phyloP scores from a whole-genome alignment of 129 eudicot genomes.

The Apium graveolens region DNA sequence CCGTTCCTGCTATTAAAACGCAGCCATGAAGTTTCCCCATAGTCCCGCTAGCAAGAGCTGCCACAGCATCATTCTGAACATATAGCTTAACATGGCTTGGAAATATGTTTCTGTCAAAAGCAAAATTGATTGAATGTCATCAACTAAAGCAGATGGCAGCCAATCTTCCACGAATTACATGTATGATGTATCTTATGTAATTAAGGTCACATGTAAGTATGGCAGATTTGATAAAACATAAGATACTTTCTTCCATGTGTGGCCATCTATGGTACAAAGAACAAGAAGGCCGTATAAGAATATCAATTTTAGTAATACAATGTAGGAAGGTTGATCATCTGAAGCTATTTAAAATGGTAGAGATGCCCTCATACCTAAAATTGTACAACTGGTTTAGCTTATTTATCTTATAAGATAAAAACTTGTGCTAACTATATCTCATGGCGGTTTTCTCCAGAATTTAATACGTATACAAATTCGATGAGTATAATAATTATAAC shows the following conservation, averaged over 20 bases:
- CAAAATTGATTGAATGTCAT: not conserved
- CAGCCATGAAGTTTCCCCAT: slow-evolving; percentile 95
- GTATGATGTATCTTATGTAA: not conserved
- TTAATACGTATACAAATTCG: not conserved
- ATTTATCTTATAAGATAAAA: not conserved
- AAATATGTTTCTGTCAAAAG: slow-evolving; percentile 47
- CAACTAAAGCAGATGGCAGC: not conserved
- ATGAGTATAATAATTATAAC: not conserved
- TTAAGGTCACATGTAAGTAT: too few relatives aligned
- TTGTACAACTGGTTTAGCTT: not conserved
- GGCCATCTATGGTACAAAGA: not conserved
- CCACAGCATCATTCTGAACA: slow-evolving; percentile 81
- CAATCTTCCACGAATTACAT: not conserved
- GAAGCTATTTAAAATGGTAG: not conserved
- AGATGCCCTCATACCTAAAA: not conserved
- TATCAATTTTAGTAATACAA: not conserved
- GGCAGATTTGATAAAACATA: not conserved
- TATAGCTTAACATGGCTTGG: slow-evolving; percentile 54
- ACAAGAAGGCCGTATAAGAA: not conserved
- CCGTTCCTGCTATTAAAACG: slow-evolving; percentile 85
- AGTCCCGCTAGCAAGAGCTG: slow-evolving; percentile 94
- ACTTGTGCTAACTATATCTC: not conserved
- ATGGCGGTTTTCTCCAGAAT: not conserved
- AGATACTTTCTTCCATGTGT: not conserved
- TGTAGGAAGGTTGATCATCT: not conserved